These are phyloP conservation scores for Kwoniella sp. DNA, from an alignment of 768 basidiomycete species.

Conservation along the genomic window DNA sequence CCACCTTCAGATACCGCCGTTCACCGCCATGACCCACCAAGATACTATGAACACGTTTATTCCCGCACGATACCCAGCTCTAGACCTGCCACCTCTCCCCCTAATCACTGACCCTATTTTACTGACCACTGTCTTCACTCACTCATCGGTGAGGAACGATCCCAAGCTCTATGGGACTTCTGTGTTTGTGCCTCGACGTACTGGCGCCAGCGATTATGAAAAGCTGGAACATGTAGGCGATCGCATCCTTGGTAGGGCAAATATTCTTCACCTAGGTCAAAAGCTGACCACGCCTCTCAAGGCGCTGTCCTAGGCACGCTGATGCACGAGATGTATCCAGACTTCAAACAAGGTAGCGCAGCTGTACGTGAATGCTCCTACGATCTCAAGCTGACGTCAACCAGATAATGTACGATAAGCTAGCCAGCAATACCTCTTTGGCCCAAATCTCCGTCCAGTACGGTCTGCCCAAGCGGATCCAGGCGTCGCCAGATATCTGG, in stretches of 20 bases:
- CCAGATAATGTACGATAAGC: slow-evolving; percentile 25
- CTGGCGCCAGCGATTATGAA: slow-evolving; percentile 6
- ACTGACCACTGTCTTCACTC: slow-evolving; percentile 12
- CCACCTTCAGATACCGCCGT: neutral
- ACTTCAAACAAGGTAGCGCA: slow-evolving; percentile 13
- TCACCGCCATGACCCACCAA: neutral
- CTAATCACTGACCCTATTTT: slow-evolving; percentile 7
- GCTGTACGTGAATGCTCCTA: neutral
- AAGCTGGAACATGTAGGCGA: slow-evolving; percentile 24
- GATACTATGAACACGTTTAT: neutral
- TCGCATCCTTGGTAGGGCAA: slow-evolving; percentile 4
- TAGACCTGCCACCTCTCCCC: slow-evolving; percentile 16
- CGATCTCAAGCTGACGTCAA: neutral
- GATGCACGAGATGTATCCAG: slow-evolving; percentile 9
- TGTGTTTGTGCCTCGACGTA: neutral
- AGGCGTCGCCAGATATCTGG: neutral
- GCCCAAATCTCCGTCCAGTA: slow-evolving; percentile 30
- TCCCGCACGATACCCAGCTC: neutral
- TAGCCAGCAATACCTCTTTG: slow-evolving; percentile 30
- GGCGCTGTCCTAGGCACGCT: slow-evolving; percentile 4
- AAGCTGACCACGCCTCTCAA: neutral
- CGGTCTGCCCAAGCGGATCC: slow-evolving; percentile 18
- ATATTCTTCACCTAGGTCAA: neutral
- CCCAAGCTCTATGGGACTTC: slow-evolving; percentile 6
- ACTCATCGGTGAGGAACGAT: neutral